These are phyloP conservation scores for Nannochloropsis gaditana DNA, from an alignment of 108 stramenopile genomes.

Conservation along the genomic window DNA sequence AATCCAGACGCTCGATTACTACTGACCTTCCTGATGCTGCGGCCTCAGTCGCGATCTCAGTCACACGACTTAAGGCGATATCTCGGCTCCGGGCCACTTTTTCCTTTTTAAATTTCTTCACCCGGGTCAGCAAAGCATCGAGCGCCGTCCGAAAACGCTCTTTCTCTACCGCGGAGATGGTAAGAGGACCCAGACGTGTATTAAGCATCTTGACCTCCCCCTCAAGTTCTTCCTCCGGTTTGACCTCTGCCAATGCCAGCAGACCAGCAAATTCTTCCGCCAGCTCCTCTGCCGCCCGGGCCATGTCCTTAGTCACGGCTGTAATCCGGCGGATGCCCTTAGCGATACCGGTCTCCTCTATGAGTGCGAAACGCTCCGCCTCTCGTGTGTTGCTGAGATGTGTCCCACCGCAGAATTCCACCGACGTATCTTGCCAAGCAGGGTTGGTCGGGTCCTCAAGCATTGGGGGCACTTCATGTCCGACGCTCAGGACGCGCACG, in stretches of 20 bases:
- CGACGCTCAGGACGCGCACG: conserved; percentile 91
- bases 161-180: conserved; percentile 67
- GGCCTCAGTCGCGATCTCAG: conserved; percentile 40
- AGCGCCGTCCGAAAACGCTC: conserved; percentile 63
- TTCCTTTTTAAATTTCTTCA: conserved; percentile 63
- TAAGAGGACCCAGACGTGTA: conserved; percentile 53
- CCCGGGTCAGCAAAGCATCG: conserved; percentile 63
- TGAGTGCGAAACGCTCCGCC: conserved; percentile 79
- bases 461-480: conserved; percentile 68
- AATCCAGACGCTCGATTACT: conserved; percentile 77
- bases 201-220: conserved; percentile 35
- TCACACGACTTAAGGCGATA: neutral
- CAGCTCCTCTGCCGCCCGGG: conserved; percentile 65
- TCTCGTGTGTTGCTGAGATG: conserved; percentile 89
- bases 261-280: conserved; percentile 68
- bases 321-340: conserved; percentile 96
- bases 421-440: conserved; percentile 77
- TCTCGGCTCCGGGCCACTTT: conserved; percentile 54
- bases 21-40: conserved; percentile 58
- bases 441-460: conserved; percentile 76
- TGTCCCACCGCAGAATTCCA: conserved; percentile 99
- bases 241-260: conserved; percentile 43
- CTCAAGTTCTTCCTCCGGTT: conserved; percentile 23
- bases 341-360: conserved; percentile 93
- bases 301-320: conserved; percentile 78